Conservation (phyloP, 202 grass and related monocot genomes). For the Panicum hallii region DNA sequence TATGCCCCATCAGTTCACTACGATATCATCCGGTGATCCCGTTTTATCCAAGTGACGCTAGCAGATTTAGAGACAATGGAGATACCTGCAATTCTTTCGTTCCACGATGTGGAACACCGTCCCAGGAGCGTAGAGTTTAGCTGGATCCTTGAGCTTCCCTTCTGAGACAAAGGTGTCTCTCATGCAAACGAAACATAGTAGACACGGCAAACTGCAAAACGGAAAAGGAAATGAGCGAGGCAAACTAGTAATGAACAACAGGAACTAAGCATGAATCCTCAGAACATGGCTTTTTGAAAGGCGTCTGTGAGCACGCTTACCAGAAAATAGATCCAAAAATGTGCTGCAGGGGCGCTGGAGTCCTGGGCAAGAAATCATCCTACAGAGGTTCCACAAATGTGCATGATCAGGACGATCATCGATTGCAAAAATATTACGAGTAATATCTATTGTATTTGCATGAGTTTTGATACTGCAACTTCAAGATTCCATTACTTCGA, state of each 20-base stretch:
- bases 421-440: neutral
- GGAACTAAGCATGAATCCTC: neutral
- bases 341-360: conserved; percentile 58
- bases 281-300: neutral
- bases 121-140: conserved; percentile 62
- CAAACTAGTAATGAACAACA: neutral
- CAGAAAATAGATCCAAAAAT: conserved; percentile 63
- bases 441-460: neutral
- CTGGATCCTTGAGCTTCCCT: conserved; percentile 50
- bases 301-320: conserved; percentile 13
- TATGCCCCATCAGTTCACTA: neutral
- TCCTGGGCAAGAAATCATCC: conserved; percentile 72
- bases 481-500: neutral
- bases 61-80: neutral
- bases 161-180: conserved; percentile 53
- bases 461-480: neutral
- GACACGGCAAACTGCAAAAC: conserved; percentile 58
- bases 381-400: conserved; percentile 1
- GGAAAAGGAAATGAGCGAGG: neutral
- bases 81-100: conserved; percentile 60
- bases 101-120: conserved; percentile 64
- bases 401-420: neutral
- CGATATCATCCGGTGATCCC: neutral
- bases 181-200: conserved; percentile 61
- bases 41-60: neutral